Conservation (phyloP, 768 basidiomycete species). For the Phlebiopsis gigantea region DNA sequence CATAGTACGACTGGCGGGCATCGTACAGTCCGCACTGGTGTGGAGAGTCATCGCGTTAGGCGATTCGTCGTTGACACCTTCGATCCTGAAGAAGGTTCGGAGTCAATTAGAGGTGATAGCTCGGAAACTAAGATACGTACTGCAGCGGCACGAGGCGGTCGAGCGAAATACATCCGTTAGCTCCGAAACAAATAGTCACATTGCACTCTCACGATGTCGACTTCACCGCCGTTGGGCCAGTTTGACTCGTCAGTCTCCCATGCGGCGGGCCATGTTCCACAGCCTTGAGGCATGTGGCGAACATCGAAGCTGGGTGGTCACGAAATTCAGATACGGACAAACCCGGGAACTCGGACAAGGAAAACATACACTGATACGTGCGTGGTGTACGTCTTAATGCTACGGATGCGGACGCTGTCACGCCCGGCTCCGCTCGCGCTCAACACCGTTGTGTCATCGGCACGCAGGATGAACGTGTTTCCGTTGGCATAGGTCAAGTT, state of each 20-base stretch:
- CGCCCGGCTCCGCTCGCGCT: slow-evolving; percentile 46
- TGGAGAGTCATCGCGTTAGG: slow-evolving; percentile 54
- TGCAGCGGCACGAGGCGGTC: background rate
- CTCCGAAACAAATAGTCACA: background rate
- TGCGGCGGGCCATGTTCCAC: slow-evolving; percentile 47
- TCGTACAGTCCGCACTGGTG: slow-evolving; percentile 35
- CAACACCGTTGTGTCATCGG: slow-evolving; percentile 45
- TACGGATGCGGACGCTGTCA: slow-evolving; percentile 51
- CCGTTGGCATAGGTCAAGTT: slow-evolving; percentile 56
- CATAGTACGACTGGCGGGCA: background rate
- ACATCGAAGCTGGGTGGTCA: slow-evolving; percentile 33
- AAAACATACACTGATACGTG: slow-evolving; percentile 30
- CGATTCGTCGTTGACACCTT: slow-evolving; percentile 52
- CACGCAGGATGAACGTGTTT: slow-evolving; percentile 50
- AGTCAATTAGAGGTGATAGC: background rate
- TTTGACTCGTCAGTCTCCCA: slow-evolving; percentile 42
- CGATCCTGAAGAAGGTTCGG: slow-evolving; percentile 24
- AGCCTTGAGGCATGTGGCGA: slow-evolving; percentile 55
- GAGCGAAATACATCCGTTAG: background rate
- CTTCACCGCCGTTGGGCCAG: slow-evolving; percentile 45
- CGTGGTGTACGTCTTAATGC: slow-evolving; percentile 47
- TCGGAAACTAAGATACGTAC: background rate
- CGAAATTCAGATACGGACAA: background rate
- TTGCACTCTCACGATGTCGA: slow-evolving; percentile 30
- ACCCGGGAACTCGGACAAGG: background rate